Conservation (phyloP, 139 green algal genomes). For the Closterium sp. region DNA sequence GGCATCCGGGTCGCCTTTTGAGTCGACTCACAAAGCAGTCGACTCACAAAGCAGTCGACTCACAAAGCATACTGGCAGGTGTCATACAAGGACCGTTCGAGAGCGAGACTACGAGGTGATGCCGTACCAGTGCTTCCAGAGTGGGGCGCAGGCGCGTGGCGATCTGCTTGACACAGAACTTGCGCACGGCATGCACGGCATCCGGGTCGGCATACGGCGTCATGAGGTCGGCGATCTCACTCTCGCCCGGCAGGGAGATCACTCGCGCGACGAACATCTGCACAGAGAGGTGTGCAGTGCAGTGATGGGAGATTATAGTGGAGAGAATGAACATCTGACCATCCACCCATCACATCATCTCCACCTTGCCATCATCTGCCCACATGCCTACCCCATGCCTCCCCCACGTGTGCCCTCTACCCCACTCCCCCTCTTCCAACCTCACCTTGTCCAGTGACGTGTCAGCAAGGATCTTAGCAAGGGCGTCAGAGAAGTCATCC, state of each 20-base stretch:
- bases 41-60: no score
- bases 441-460: constrained; percentile 19
- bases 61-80: no score
- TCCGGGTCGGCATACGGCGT: constrained; percentile 66
- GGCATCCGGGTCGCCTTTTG: constrained; percentile 71
- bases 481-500: constrained; percentile 30
- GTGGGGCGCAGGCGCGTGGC: constrained; percentile 70
- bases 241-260: constrained; percentile 65
- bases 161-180: constrained; percentile 70
- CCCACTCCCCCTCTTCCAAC: no score
- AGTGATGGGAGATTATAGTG: neutral
- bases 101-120: no score
- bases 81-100: neutral
- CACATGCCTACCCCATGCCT: no score
- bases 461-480: constrained; percentile 28
- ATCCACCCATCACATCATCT: no score
- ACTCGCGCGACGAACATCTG: constrained; percentile 59
- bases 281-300: neutral
- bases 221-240: constrained; percentile 77
- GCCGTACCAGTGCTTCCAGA: constrained; percentile 53
- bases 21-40: no score
- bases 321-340: no score
- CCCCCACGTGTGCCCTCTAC: no score
- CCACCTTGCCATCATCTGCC: no score
- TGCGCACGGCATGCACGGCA: constrained; percentile 63